Evolutionary conservation across 192 early-diverging fungal genomes (phyloP).

Genomic region (Linnemannia elongata): DNA sequence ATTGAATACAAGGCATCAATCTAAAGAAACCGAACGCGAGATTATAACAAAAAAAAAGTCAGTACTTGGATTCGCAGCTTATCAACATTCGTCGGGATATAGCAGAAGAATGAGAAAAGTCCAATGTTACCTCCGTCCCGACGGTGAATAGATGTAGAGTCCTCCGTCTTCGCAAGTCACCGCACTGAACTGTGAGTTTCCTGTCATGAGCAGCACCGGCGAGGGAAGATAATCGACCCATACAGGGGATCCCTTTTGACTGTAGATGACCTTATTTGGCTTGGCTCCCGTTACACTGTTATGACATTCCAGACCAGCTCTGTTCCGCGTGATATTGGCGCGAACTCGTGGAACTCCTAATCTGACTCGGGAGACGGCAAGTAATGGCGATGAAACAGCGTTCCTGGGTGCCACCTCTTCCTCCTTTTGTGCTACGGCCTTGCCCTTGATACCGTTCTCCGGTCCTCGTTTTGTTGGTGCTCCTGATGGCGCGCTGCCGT

Average conservation of each 20-base stretch:
- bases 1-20: constrained; percentile 73
- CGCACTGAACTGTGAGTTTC: constrained; percentile 69
- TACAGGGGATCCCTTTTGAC: constrained; percentile 58
- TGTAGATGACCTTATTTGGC: constrained; percentile 63
- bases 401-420: constrained; percentile 29
- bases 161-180: constrained; percentile 76
- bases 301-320: constrained; percentile 46
- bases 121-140: constrained; percentile 73
- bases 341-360: constrained; percentile 63
- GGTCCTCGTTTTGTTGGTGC: constrained; percentile 35
- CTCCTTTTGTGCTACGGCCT: constrained; percentile 14
- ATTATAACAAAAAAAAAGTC: constrained; percentile 2
- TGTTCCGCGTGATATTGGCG: constrained; percentile 51
- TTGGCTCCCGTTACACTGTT: constrained; percentile 44
- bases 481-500: constrained; percentile 11
- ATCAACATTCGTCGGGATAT: not conserved
- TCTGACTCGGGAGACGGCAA: constrained; percentile 61
- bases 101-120: not conserved
- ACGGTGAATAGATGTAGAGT: constrained; percentile 73
- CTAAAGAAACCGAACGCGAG: constrained; percentile 46
- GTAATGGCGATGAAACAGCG: constrained; percentile 56
- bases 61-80: too few relatives aligned
- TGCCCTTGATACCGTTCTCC: constrained; percentile 29
- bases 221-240: constrained; percentile 74
- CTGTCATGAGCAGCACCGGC: constrained; percentile 71